Base-by-base conservation (phyloP, 1,139 yeast species). In the Scheffersomyces parashehatae region DNA sequence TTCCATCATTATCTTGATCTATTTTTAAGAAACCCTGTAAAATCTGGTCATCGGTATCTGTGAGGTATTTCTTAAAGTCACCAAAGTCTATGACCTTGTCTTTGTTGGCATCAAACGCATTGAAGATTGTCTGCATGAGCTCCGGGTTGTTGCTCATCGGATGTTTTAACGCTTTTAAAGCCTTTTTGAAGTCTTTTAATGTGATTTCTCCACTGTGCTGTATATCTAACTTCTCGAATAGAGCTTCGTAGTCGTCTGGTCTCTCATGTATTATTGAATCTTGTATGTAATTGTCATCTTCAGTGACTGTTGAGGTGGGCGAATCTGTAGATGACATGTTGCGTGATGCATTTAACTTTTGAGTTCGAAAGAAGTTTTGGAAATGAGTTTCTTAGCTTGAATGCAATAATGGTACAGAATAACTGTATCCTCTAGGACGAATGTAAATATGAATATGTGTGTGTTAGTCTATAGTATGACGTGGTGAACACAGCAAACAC, bases 1-100 rank as follows among this genome's bases (percentile, higher is more conserved):
- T 77, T 1, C 97, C 97, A 59, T 88, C 96, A 41, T 82, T 70
- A 58, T 89, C 91, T 42, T 70, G 70, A 62, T 90, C 97, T 35
- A 90, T 76, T 46, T 73, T 76, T 42, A 73, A 70, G 60, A 90
- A 90, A 0, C 96, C 93, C 38, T 66, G 70, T 42, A 78, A 74
- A 44, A 90, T 83, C 59, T 88, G 93, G 31, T 70, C 71, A 54
- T 87, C 95, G 1, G 93, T 86, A 15, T 73, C 70, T 4, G 70
- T 62, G 30, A 85, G 76, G 59, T 85, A 87, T 32, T 67, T 63
- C 50, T 79, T 76, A 58, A 87, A 86, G 57, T 85, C 89, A 26
- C 70, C 68, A 47, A 75, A 80, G 55, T 83, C 85, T 24, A 85
- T 74, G 8, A 71, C 65, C 24, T 77, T 71, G 55, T 83, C 88